Evolutionary conservation across 768 basidiomycete genomes (phyloP).

Genomic region (Phlegmacium glaucopus): DNA sequence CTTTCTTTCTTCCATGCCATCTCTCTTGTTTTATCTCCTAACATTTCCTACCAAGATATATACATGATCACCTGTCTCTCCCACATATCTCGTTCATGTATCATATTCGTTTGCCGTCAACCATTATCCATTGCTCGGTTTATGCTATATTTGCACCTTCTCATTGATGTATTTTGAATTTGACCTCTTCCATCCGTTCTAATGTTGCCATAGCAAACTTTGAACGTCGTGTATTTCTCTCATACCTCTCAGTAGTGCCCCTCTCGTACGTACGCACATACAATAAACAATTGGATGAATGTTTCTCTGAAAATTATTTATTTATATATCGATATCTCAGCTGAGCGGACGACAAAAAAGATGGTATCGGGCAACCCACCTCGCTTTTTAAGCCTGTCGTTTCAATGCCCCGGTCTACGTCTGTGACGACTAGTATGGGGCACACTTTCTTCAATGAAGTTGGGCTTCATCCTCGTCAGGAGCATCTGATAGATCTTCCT

Average conservation of each 20-base stretch:
- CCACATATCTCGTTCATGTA: not conserved
- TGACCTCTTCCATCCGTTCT: too few species aligned
- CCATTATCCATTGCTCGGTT: not conserved
- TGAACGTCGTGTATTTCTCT: not conserved
- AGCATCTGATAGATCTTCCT: conserved; percentile 2
- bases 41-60: not conserved
- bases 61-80: not conserved
- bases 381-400: too few species aligned
- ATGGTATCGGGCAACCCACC: too few species aligned
- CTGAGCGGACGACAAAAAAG: too few species aligned
- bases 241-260: too few species aligned
- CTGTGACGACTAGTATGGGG: too few species aligned
- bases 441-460: not conserved
- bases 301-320: too few species aligned
- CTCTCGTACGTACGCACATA: not conserved
- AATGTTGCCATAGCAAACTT: not conserved
- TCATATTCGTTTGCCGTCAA: not conserved
- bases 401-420: too few species aligned
- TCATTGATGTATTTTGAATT: not conserved
- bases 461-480: not conserved
- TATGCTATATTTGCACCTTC: conserved; percentile 3
- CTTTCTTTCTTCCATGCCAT: not conserved
- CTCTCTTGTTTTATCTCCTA: not conserved
- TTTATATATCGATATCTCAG: too few species aligned
- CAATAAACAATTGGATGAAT: too few species aligned